A percentile compares a stretch with the other conserved stretches of the same genome.
phyloP scores from a whole-genome alignment of 1,284 basidiomycete genomes.

The Porogramme epimiltina region DNA sequence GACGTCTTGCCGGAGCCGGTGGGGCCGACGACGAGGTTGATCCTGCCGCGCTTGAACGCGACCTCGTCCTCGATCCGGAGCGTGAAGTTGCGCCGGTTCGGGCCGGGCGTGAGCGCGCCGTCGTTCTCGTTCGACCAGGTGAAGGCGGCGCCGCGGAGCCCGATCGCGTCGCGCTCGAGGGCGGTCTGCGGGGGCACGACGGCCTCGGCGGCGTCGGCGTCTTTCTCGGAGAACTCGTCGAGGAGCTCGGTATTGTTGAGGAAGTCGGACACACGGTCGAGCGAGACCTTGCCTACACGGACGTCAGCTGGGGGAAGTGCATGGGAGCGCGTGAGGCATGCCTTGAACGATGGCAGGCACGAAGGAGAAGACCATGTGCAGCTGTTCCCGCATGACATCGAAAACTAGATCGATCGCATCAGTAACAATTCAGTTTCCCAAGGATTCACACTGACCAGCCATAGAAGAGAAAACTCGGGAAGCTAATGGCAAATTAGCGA shows the following conservation, averaged over 20 bases:
- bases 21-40: conserved; percentile 68
- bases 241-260: conserved; percentile 51
- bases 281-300: conserved; percentile 45
- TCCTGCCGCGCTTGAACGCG: conserved; percentile 53
- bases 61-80: conserved; percentile 55
- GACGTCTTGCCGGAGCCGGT: conserved; percentile 58
- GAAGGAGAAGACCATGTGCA: conserved; percentile 35
- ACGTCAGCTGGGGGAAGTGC: not conserved
- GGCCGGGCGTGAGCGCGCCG: conserved; percentile 34
- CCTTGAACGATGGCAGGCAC: conserved; percentile 38
- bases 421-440: not conserved
- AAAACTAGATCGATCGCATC: conserved; percentile 6
- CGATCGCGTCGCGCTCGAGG: conserved; percentile 34
- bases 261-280: conserved; percentile 53
- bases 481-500: no score
- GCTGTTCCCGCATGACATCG: conserved; percentile 21
- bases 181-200: conserved; percentile 21
- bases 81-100: conserved; percentile 43
- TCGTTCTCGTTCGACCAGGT: conserved; percentile 39
- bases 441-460: conserved; percentile 29
- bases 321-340: conserved; percentile 12
- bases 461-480: conserved; percentile 45
- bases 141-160: conserved; percentile 42
- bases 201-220: conserved; percentile 16
- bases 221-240: conserved; percentile 42